Conservation (phyloP, 2,329 filamentous ascomycete genomes). For the Alternaria rosae region DNA sequence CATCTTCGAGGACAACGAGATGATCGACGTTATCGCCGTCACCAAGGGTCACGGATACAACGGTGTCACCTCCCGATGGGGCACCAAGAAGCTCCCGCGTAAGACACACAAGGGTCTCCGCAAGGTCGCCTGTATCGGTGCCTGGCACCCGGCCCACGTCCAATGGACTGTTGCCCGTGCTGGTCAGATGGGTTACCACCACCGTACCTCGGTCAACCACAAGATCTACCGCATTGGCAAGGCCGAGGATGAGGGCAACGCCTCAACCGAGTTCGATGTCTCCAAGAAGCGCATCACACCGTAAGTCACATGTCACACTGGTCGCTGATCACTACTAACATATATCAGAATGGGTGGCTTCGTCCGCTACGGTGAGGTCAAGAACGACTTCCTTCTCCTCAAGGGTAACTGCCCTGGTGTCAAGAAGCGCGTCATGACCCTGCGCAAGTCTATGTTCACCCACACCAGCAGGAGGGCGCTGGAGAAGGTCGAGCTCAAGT, state of each 20-base stretch:
- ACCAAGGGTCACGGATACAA: slow-evolving; percentile 99
- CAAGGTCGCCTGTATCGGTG: slow-evolving; percentile 99
- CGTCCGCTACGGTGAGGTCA: slow-evolving; percentile 98
- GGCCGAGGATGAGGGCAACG: slow-evolving; percentile 88
- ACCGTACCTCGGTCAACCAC: slow-evolving; percentile 99
- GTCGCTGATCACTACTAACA: slow-evolving; percentile 44
- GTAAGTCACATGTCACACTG: slow-evolving; percentile 68
- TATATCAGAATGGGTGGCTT: slow-evolving; percentile 89
- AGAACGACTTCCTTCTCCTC: slow-evolving; percentile 98
- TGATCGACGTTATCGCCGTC: slow-evolving; percentile 98
- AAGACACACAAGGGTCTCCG: slow-evolving; percentile 99
- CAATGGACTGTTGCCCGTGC: slow-evolving; percentile 99
- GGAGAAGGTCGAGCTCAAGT: slow-evolving; percentile 99
- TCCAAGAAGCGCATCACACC: slow-evolving; percentile 99
- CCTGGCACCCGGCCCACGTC: slow-evolving; percentile 99
- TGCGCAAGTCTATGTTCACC: slow-evolving; percentile 97
- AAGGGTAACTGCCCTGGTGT: slow-evolving; percentile 98
- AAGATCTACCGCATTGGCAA: slow-evolving; percentile 99
- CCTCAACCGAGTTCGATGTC: slow-evolving; percentile 92
- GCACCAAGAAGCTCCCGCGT: slow-evolving; percentile 99
- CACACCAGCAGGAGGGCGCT: slow-evolving; percentile 95
- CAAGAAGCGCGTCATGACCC: slow-evolving; percentile 99
- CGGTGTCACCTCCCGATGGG: slow-evolving; percentile 98
- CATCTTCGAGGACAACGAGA: slow-evolving; percentile 99
- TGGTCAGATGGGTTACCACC: slow-evolving; percentile 99